These are phyloP conservation scores for Fusarium subglutinans DNA, from an alignment of 2,329 filamentous ascomycete species.

Conservation along the genomic window DNA sequence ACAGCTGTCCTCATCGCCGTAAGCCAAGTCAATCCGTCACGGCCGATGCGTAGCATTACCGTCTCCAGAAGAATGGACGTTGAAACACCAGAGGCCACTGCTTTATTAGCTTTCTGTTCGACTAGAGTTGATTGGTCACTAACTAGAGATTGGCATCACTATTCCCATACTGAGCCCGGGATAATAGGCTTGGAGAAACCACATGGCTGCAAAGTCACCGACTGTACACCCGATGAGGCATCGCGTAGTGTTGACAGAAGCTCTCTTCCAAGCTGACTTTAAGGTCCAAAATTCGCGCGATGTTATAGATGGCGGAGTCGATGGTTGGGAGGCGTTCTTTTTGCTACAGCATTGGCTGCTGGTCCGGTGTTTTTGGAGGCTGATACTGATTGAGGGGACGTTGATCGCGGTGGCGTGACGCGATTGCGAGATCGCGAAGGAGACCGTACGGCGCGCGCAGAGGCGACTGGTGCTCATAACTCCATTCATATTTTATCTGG, in stretches of 20 bases:
- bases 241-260: conserved; percentile 62
- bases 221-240: conserved; percentile 64
- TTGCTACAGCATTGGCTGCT: conserved; percentile 28
- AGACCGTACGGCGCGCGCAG: neutral
- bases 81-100: conserved; percentile 62
- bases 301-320: neutral
- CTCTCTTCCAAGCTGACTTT: conserved; percentile 56
- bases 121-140: neutral
- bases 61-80: conserved; percentile 64
- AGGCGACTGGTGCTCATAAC: accelerated
- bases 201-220: conserved; percentile 66
- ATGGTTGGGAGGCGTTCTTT: neutral
- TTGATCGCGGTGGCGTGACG: neutral
- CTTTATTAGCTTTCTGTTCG: accelerated
- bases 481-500: neutral
- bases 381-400: neutral
- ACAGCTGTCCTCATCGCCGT: conserved; percentile 60
- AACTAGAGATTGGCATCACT: conserved; percentile 64
- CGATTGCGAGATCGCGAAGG: neutral
- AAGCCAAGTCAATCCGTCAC: conserved; percentile 58
- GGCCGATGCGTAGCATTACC: conserved; percentile 57
- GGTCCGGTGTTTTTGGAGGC: conserved; percentile 5
- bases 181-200: conserved; percentile 60
- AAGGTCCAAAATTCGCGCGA: conserved; percentile 47
- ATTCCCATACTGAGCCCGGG: conserved; percentile 56